Percentiles rank a stretch among this genome's conserved stretches.
Conservation (phyloP, 2,329 filamentous ascomycete species). For the Raffaelea arxii region DNA sequence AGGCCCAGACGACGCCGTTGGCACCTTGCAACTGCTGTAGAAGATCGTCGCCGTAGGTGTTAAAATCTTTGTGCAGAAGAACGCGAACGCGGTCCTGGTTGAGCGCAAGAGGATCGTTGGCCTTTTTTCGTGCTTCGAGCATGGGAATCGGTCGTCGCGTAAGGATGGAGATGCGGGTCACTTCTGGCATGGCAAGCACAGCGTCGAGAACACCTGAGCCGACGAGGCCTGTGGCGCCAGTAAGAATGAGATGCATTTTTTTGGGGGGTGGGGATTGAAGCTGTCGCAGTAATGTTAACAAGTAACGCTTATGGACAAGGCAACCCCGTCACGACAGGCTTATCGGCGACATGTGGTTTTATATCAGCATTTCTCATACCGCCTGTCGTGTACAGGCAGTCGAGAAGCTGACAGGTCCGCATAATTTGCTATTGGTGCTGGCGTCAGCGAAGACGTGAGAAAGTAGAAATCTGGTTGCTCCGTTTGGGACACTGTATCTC, state of each 20-base stretch:
- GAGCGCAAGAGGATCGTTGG: constrained; percentile 31
- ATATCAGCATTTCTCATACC: too few species aligned
- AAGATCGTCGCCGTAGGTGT: constrained; percentile 45
- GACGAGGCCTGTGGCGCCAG: constrained; percentile 58
- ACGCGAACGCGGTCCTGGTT: constrained; percentile 42
- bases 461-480: too few species aligned
- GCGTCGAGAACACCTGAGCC: constrained; percentile 52
- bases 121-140: constrained; percentile 35
- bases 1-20: constrained; percentile 62
- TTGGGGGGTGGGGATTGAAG: too few species aligned
- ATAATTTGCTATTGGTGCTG: too few species aligned
- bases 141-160: constrained; percentile 54
- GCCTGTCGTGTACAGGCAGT: too few species aligned
- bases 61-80: constrained; percentile 60
- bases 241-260: constrained; percentile 61
- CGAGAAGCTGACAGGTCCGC: too few species aligned
- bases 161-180: constrained; percentile 60
- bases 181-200: constrained; percentile 44
- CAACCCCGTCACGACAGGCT: too few species aligned
- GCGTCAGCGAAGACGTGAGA: too few species aligned
- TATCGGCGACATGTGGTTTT: too few species aligned
- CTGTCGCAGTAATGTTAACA: too few species aligned
- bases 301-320: too few species aligned
- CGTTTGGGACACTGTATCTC: too few species aligned
- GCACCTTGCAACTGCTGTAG: constrained; percentile 53